Evolutionary conservation across 768 basidiomycete genomes (phyloP), one percentile per base, ranked within the genome.

Genomic region (Kockovaella imperatae): DNA sequence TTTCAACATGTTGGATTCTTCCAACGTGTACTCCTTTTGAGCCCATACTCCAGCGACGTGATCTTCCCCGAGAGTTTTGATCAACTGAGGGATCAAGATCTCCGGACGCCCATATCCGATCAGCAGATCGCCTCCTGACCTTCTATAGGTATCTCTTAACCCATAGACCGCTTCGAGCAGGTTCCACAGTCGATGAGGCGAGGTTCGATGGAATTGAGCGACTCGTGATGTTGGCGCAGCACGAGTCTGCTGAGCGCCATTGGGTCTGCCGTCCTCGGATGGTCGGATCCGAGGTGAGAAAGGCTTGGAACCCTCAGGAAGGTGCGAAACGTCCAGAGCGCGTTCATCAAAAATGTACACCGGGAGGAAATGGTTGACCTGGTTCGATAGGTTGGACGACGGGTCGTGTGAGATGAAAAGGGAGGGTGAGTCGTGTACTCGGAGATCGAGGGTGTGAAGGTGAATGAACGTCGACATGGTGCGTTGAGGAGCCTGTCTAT

Each of bases 291-390:
- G 28, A 17, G 8, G 36, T 26, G 5, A 20, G 24, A 26, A 11
- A 6, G 40, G 20, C 13, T 28, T 11, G 20, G 20, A 6, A 11
- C 11, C 66, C 1, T 58, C 62, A 3, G 69, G 64, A 2, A 76
- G 42, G 3, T 55, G 61, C 0, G 64, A 59, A 3, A 74, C 54
- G 49, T 75, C 74, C 38, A 75, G 47, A 42, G 68, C 64, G 6
- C 72, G 65, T 28, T 73, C 70, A 45, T 75, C 71, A 35, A 75
- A 73, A 18, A 75, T 72, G 56, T 69, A 75, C 36, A 75, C 41
- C 1, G 75, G 75, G 3, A 76, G 57, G 53, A 74, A 70, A 44
- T 74, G 70, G 14, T 71, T 72, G 31, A 71, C 54, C 21, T 60
- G 53, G 17, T 57, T 54, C 14, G 54, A 35, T n/a, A 53, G 20